Percentiles rank a stretch among this genome's conserved stretches.
phyloP scores from a whole-genome alignment of 1,284 basidiomycete genomes.

The Pseudozyma tsukubaensis region DNA sequence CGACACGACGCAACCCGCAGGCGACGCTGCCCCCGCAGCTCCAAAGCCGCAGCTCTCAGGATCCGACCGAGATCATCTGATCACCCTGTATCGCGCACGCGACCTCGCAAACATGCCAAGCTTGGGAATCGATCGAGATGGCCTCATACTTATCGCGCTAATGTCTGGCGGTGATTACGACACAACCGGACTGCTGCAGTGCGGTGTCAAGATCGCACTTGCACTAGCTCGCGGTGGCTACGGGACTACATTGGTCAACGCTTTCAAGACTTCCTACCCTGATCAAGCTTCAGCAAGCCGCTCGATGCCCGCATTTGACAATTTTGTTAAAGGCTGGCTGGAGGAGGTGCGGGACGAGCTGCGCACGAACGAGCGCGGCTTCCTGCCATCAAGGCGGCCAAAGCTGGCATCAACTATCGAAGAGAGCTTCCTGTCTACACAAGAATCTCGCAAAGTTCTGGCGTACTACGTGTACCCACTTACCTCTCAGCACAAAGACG shows the following conservation, averaged over 20 bases:
- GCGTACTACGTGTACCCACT: constrained; percentile 47
- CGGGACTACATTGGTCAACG: constrained; percentile 73
- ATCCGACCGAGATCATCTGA: constrained; percentile 26
- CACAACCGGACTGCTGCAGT: constrained; percentile 60
- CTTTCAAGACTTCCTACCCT: constrained; percentile 67
- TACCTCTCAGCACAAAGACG: constrained; percentile 13
- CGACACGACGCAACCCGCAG: neutral
- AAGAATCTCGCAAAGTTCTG: constrained; percentile 31
- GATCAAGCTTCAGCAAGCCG: constrained; percentile 4
- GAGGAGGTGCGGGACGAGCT: constrained; percentile 48
- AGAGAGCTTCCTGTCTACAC: constrained; percentile 26
- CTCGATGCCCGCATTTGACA: constrained; percentile 11
- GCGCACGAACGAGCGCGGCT: constrained; percentile 39
- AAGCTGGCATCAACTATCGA: constrained; percentile 42
- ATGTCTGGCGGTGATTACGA: constrained; percentile 92
- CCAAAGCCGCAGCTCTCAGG: constrained; percentile 19
- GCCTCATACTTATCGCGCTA: constrained; percentile 85
- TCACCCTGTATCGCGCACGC: constrained; percentile 12
- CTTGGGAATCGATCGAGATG: constrained; percentile 75
- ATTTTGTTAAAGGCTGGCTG: constrained; percentile 45
- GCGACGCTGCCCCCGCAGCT: neutral
- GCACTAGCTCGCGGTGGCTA: constrained; percentile 71
- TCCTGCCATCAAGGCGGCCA: constrained; percentile 27
- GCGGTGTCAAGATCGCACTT: constrained; percentile 67
- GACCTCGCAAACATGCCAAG: constrained; percentile 13